Base-by-base conservation (phyloP, 208 protist genomes). In the Endotrypanum monterogeii region DNA sequence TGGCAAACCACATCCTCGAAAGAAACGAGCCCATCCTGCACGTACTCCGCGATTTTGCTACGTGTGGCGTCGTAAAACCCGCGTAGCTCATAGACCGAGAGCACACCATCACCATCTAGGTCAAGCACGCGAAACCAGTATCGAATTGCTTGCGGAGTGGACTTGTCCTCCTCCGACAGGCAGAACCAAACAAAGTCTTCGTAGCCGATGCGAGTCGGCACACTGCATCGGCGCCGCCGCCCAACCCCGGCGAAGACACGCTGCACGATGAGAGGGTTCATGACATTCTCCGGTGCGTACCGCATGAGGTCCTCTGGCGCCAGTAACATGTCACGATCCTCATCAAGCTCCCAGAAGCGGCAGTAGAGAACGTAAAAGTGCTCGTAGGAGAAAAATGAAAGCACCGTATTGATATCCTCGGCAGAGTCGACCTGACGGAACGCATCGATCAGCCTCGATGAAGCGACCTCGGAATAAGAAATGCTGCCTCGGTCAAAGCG, bases 281-380 rank as follows among this genome's bases (percentile, higher is more conserved):
- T 90, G 12, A 85, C 84, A 77, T 87, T 80, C 67, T 96, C 87
- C 18, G 86, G 89, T 12, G 81, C 82, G 79, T 99, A 99, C 51
- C 83, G 83, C 25, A 82, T 48, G 39, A 99, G 82, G 67, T 99
- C 98, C 41, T 89, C 71, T 46, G 68, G 80, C n/a, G 80, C 84
- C 20, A 99, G 83, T 46, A 96, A 76, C 79, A 97, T 88, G 78
- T 99, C 97, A n/a, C 97, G 86, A 75, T 99, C 94, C 52, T 84
- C 87, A 79, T 99, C 98, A 1, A 99, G 91, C 88, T 99, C 98
- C 98, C 98, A 99, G 85, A 99, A 99, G 58, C 96, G 97, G 90
- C 98, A 99, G 89, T 99, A 99, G 44, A 99, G 83, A 4, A 99
- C 98, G 87, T 99, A 99, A 81, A 99, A 99, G 82, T 99, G 98